Conservation (phyloP, 1,284 basidiomycete species). For the Ceratorhiza oryzae-sativae region DNA sequence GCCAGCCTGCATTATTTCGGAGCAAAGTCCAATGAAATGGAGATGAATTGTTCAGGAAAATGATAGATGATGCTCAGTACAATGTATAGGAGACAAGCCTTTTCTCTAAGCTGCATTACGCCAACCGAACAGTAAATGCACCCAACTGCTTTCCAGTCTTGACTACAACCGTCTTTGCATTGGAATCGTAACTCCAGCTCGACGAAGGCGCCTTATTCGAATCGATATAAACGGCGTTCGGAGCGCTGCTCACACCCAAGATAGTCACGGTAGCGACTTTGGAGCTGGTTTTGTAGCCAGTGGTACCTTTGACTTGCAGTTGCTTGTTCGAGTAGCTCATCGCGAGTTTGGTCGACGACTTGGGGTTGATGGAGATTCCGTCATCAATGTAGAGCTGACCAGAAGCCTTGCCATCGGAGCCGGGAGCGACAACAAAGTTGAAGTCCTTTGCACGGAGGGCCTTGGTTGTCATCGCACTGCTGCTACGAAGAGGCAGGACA, state of each 20-base stretch:
- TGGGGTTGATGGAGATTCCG: conserved; percentile 62
- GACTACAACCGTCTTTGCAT: conserved; percentile 36
- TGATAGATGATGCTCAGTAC: background rate
- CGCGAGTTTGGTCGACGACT: conserved; percentile 55
- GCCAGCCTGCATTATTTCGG: too few species aligned
- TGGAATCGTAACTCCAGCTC: conserved; percentile 39
- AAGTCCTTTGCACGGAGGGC: conserved; percentile 64
- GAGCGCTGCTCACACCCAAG: conserved; percentile 39
- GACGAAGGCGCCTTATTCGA: conserved; percentile 31
- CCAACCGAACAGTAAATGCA: conserved; percentile 23
- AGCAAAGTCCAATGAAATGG: too few species aligned
- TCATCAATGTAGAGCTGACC: conserved; percentile 69
- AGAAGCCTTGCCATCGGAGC: conserved; percentile 56
- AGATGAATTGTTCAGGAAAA: too few species aligned
- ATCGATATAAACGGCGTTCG: conserved; percentile 37
- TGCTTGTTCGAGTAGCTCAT: conserved; percentile 56
- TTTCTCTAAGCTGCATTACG: background rate
- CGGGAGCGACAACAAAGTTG: conserved; percentile 67
- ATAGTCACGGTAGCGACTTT: conserved; percentile 43
- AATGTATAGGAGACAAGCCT: background rate
- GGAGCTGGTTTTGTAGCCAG: conserved; percentile 52
- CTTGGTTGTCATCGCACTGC: conserved; percentile 66
- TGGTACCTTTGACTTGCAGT: conserved; percentile 60
- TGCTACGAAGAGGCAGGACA: conserved; percentile 62
- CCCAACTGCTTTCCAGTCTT: conserved; percentile 32